Evolutionary conservation across 305 asterid species (phyloP), one percentile per base, ranked within the genome.

Genomic region (Fraxinus greggii): DNA sequence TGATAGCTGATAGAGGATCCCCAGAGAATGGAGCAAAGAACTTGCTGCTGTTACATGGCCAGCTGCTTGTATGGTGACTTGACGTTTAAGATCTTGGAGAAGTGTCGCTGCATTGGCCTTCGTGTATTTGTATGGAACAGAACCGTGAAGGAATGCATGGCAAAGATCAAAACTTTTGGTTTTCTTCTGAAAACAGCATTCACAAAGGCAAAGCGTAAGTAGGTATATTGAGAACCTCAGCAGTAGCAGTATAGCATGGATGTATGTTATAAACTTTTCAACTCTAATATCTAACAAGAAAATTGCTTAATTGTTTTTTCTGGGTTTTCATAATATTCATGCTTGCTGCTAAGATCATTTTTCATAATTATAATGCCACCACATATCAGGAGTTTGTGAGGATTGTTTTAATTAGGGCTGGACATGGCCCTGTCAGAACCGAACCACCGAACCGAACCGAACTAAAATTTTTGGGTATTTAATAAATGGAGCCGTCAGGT

Each of bases 151-250:
- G 77, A 82, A 84, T 79, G 80, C 36, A 56, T 83, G 76, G 35
- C 33, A 33, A 69, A 56, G 80, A 79, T 15, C 42, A 21, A 70
- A 59, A 67, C 81, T 84, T 65, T 40, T 31, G 69, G 65, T 82
- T 88, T 87, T 88, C 67, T 73, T 77, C 35, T 54, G 26, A 69
- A 82, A 85, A 40, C 23, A 67, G 75, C 69, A 75, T 56, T 77
- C 83, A 78, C 56, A 83, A 82, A 84, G 82, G 83, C 81, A 76
- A 82, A 84, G 86, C 32, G 24, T 77, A 78, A 82, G 83, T 81
- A 80, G 89, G 88, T 84, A 76, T 75, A 85, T 54, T 70, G 40
- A 70, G 77, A 80, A 81, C 70, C 82, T 75, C 42, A 78, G 35
- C 76, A 80, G 86, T 72, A 56, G 83, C 78, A 79, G 73, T 82